These are phyloP conservation scores for Hawksworthiomyces lignivorus DNA, from an alignment of 2,329 filamentous ascomycete species.

Conservation along the genomic window DNA sequence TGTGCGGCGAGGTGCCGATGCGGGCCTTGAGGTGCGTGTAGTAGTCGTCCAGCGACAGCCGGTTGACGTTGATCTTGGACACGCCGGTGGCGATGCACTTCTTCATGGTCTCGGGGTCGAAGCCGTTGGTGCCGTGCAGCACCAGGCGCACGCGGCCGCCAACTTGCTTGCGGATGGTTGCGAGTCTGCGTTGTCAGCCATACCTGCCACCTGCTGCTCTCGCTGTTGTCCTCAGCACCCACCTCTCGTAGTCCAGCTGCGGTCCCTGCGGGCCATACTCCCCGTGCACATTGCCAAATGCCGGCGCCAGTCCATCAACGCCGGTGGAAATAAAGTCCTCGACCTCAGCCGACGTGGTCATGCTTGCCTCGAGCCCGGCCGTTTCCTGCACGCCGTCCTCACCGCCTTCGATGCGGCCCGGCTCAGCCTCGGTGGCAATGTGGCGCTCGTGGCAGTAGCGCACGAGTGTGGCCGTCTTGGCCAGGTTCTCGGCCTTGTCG, in stretches of 20 bases:
- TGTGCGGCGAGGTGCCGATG: neutral
- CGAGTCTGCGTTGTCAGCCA: neutral
- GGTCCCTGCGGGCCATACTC: conserved; percentile 34
- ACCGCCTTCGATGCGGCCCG: conserved; percentile 57
- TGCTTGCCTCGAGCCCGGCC: conserved; percentile 50
- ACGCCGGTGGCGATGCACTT: conserved; percentile 43
- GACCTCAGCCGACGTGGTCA: conserved; percentile 57
- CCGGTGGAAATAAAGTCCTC: conserved; percentile 56
- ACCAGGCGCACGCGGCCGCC: conserved; percentile 37
- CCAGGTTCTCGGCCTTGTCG: conserved; percentile 62
- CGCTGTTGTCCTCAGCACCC: conserved; percentile 17
- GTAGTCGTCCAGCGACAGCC: conserved; percentile 39
- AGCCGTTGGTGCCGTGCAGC: conserved; percentile 51
- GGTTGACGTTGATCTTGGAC: conserved; percentile 51
- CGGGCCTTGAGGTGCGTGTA: conserved; percentile 4
- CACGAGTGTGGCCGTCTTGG: conserved; percentile 54
- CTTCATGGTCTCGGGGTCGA: conserved; percentile 39
- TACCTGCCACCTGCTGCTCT: no score
- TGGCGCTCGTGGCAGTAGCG: conserved; percentile 55
- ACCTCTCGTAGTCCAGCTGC: neutral
- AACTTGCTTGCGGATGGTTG: conserved; percentile 1
- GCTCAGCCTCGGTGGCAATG: conserved; percentile 64
- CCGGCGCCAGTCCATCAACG: conserved; percentile 59
- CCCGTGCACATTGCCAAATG: conserved; percentile 62
- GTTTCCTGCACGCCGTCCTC: conserved; percentile 63